Evolutionary conservation across 129 eudicot species (phyloP).

Genomic region (Lactuca saligna): DNA sequence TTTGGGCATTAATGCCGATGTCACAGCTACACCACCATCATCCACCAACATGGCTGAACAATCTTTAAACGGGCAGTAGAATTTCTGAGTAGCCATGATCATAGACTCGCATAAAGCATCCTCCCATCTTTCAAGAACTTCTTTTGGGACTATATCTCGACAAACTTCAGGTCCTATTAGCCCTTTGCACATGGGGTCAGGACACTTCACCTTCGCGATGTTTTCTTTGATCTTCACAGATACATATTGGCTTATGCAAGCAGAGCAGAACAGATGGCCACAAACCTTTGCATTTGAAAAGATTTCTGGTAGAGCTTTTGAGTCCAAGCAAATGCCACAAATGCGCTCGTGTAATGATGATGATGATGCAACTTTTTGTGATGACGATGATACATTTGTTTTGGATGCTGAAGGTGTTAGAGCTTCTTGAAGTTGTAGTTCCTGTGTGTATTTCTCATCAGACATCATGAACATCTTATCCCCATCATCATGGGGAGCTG

Average conservation of each 20-base stretch:
- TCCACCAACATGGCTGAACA: conserved; percentile 48
- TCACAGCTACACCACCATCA: conserved; percentile 28
- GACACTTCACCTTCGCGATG: conserved; percentile 28
- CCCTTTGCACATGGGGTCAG: conserved; percentile 31
- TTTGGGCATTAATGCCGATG: conserved; percentile 45
- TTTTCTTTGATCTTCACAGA: conserved; percentile 38
- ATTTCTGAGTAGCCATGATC: conserved; percentile 33
- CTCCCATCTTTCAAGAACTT: conserved; percentile 52
- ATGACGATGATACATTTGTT: background rate
- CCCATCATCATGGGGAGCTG: too few species aligned
- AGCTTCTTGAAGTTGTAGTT: conserved; percentile 32
- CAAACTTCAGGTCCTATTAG: conserved; percentile 28
- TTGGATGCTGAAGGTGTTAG: background rate
- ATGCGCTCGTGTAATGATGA: background rate
- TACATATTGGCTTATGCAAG: conserved; percentile 40
- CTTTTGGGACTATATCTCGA: conserved; percentile 15
- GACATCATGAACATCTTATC: too few species aligned
- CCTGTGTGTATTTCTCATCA: too few species aligned
- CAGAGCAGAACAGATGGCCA: conserved; percentile 38
- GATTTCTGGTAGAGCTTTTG: conserved; percentile 35
- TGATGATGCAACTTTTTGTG: background rate
- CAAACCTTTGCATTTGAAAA: conserved; percentile 36
- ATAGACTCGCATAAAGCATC: conserved; percentile 30
- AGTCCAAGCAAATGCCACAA: conserved; percentile 52
- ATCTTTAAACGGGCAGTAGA: conserved; percentile 17